phyloP scores from a whole-genome alignment of 169 alveolate species.

The Miamiensis avidus region DNA sequence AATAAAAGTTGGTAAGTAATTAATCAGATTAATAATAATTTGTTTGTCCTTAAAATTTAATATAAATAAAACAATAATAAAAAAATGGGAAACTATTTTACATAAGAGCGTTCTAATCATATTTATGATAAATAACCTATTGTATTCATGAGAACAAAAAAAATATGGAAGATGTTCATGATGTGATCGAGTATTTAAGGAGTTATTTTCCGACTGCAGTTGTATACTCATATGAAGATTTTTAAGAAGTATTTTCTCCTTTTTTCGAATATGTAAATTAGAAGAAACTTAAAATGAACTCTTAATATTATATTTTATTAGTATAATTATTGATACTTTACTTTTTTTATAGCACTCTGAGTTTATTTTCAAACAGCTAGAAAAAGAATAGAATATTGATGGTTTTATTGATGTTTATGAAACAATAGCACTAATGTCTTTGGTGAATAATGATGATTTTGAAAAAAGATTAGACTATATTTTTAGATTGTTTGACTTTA shows the following conservation, averaged over 20 bases:
- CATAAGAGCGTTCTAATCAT: too few species aligned
- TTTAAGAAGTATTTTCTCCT: background rate
- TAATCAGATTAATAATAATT: too few species aligned
- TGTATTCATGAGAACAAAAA: background rate
- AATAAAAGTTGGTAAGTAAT: too few species aligned
- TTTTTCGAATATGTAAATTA: background rate
- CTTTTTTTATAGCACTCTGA: background rate
- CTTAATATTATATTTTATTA: background rate
- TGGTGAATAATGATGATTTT: background rate
- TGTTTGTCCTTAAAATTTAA: too few species aligned
- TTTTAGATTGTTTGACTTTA: background rate
- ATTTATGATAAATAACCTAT: background rate
- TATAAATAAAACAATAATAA: too few species aligned
- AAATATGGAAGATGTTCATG: background rate
- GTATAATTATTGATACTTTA: too few species aligned
- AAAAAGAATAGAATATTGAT: background rate
- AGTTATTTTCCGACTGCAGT: background rate
- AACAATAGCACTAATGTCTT: background rate
- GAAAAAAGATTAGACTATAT: background rate
- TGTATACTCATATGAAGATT: background rate
- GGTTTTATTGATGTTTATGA: background rate
- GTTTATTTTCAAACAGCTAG: background rate
- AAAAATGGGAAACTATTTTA: too few species aligned
- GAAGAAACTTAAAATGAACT: too few species aligned
- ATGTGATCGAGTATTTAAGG: background rate